phyloP scores from a whole-genome alignment of 176 grass and related monocot species.

The Ampelocalamus luodianensis region DNA sequence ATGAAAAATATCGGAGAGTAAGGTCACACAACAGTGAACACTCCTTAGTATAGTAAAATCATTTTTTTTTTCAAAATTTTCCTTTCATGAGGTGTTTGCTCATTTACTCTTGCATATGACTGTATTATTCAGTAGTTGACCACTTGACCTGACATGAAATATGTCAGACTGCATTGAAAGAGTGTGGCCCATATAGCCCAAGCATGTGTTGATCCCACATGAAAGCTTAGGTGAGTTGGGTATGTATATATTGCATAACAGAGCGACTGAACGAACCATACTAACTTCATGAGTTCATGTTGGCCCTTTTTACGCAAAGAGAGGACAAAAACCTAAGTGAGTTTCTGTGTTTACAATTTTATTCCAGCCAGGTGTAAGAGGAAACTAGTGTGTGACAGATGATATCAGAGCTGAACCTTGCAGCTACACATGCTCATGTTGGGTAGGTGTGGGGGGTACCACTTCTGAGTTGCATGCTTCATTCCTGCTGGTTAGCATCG shows the following conservation, averaged over 20 bases:
- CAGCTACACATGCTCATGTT: not conserved
- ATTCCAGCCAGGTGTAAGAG: not conserved
- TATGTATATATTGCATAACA: not conserved
- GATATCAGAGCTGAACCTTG: not conserved
- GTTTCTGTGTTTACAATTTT: not conserved
- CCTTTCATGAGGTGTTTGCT: not conserved
- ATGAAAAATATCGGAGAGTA: too few species aligned
- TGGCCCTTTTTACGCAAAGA: not conserved
- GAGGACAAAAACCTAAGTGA: not conserved
- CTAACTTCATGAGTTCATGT: not conserved
- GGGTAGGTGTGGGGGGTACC: not conserved
- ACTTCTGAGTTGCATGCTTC: not conserved
- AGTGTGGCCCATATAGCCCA: not conserved
- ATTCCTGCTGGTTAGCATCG: not conserved
- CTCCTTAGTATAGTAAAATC: not conserved
- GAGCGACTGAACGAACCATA: not conserved
- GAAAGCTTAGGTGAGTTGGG: not conserved
- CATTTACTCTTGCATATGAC: not conserved
- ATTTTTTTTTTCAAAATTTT: not conserved
- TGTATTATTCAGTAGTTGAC: not conserved
- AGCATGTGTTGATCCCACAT: not conserved
- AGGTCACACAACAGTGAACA: not conserved
- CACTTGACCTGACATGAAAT: not conserved
- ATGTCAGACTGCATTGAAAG: not conserved
- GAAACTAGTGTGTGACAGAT: not conserved